These are phyloP conservation scores for Fraxinus cuspidata DNA, from an alignment of 257 asterid genomes.

Conservation along the genomic window DNA sequence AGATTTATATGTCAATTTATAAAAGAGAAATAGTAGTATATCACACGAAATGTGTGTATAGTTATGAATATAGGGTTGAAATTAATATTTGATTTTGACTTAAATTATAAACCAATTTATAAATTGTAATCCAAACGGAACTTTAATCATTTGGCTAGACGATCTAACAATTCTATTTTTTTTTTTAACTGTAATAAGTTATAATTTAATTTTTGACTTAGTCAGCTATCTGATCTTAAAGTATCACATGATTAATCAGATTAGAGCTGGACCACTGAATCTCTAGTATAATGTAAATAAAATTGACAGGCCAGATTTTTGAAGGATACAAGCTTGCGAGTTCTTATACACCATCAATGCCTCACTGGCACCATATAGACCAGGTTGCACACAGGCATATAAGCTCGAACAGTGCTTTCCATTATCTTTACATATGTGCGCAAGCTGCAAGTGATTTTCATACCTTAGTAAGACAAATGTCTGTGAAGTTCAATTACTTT, in stretches of 20 bases:
- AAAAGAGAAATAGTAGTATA: too few species aligned
- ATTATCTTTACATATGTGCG: not conserved
- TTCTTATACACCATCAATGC: not conserved
- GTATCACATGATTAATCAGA: not conserved
- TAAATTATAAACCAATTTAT: too few species aligned
- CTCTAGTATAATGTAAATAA: not conserved
- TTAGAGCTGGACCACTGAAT: not conserved
- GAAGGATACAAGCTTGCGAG: not conserved
- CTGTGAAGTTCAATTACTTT: not conserved
- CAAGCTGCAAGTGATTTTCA: not conserved
- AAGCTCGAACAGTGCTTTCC: not conserved
- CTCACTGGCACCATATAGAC: not conserved
- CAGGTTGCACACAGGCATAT: not conserved
- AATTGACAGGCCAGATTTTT: not conserved
- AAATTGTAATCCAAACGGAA: too few species aligned
- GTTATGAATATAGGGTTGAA: too few species aligned
- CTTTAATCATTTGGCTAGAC: not conserved
- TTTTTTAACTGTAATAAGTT: not conserved
- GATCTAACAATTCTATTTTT: not conserved
- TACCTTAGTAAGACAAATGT: not conserved
- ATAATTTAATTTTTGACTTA: not conserved
- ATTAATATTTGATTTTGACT: too few species aligned
- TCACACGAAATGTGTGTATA: too few species aligned
- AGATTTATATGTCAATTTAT: too few species aligned
- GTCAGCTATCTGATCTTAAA: not conserved